Evolutionary conservation across 2,329 filamentous ascomycete species (phyloP), one percentile per base, ranked within the genome.

Genomic region (Monosporascus ibericus): DNA sequence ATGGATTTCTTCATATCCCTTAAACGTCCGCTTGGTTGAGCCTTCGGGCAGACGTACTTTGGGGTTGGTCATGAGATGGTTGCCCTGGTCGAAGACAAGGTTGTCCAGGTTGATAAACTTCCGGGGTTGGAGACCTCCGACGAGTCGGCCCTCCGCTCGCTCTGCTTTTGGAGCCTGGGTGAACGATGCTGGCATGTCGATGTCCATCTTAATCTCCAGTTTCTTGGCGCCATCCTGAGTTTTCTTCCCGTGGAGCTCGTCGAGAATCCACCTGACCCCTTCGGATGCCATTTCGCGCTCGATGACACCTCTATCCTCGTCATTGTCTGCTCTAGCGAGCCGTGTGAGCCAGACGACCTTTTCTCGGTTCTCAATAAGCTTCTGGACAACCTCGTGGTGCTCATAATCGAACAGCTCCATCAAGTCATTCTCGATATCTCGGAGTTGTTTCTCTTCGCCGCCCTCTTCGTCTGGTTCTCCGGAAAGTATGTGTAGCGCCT

Each of bases 341-440:
- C 85, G 85, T 11, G 92, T 97, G 40, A 95, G 87, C 94, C 95
- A 99, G 11, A 96, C 89, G 52, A 99, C 85, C 75, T 94, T 95
- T 63, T 96, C 90, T 52, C 90, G 83, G 70, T 99, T 99, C 60
- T 87, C 84, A 52, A 97, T 91, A 17, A 99, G 80, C 69, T 90
- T 92, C 58, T 90, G 86, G 25, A 97, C 94, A 51, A 96, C 79
- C 58, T 96, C 91, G 55, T 95, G 90, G 65, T 96, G 88, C 63
- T 97, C 92, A 64, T 95, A 99, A 64, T 99, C 94, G 62, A 99
- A 97, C 0, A 99, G 80, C 63, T 96, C 94, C 88, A 97, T 97
- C 53, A 99, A 78, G 57, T 99, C 94, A 69, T 99, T 99, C 66
- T 99, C 94, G 52, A 97, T 92, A 65, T 99, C 92, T 63, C 92